phyloP scores from a whole-genome alignment of 2,329 filamentous ascomycete species.

The Colletotrichum ledebouriae region DNA sequence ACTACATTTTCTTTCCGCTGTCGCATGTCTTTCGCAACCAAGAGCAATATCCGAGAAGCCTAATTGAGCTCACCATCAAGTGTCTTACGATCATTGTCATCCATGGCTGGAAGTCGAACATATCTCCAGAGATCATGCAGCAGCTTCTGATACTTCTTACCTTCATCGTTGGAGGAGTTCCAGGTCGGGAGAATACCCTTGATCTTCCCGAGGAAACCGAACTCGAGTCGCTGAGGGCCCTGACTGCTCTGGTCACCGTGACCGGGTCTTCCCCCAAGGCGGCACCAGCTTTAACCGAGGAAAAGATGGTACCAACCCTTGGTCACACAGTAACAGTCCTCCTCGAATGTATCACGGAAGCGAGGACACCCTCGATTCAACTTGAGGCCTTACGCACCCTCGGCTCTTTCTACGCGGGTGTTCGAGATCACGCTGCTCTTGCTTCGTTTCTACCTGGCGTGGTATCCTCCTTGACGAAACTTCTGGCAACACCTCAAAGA shows the following conservation, averaged over 20 bases:
- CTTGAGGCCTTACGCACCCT: conserved; percentile 77
- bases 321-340: conserved; percentile 87
- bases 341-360: conserved; percentile 78
- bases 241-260: conserved; percentile 75
- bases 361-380: conserved; percentile 76
- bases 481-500: conserved; percentile 76
- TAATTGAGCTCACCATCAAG: conserved; percentile 82
- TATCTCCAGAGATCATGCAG: conserved; percentile 80
- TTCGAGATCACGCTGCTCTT: conserved; percentile 80
- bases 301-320: conserved; percentile 79
- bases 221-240: conserved; percentile 76
- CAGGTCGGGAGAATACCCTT: conserved; percentile 64
- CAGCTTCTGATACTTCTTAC: conserved; percentile 89
- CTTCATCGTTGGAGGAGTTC: conserved; percentile 81
- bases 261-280: conserved; percentile 64
- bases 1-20: conserved; percentile 95
- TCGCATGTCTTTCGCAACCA: conserved; percentile 87
- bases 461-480: conserved; percentile 83
- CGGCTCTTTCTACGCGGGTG: conserved; percentile 69
- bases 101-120: conserved; percentile 81
- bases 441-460: conserved; percentile 91
- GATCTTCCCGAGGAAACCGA: conserved; percentile 79
- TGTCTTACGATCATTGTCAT: conserved; percentile 81
- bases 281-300: conserved; percentile 64
- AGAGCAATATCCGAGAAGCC: conserved; percentile 76